Evolutionary conservation across 768 basidiomycete species (phyloP).

Genomic region (Mycena alexandri): DNA sequence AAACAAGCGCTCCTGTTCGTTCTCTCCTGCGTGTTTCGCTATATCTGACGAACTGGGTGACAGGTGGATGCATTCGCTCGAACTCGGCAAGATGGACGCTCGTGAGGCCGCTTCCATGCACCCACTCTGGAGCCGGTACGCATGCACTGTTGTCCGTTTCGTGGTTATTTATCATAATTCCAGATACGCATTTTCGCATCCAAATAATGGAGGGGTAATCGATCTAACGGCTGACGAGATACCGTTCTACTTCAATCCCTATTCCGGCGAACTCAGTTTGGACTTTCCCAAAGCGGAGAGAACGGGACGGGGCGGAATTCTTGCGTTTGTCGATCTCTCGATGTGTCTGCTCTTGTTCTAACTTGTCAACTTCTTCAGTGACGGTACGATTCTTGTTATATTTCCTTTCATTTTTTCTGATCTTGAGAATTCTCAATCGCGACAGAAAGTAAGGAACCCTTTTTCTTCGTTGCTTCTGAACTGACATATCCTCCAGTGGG

Average conservation of each 20-base stretch:
- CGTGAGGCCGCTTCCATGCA: constrained; percentile 84
- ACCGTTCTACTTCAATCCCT: constrained; percentile 90
- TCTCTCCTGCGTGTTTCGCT: neutral
- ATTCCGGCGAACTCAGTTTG: constrained; percentile 90
- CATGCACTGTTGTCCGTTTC: constrained; percentile 27
- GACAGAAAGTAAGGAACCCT: constrained; percentile 17
- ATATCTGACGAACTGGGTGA: constrained; percentile 14
- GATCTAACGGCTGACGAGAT: constrained; percentile 86
- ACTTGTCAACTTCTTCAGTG: neutral
- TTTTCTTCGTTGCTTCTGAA: constrained; percentile 23
- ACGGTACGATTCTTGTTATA: constrained; percentile 35
- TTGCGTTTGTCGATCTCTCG: constrained; percentile 72
- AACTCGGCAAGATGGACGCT: constrained; percentile 79
- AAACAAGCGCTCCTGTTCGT: constrained; percentile 89
- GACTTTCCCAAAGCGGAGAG: constrained; percentile 86
- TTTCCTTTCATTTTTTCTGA: constrained; percentile 1
- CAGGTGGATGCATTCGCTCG: constrained; percentile 94
- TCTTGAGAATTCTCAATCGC: neutral
- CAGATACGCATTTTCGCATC: constrained; percentile 84
- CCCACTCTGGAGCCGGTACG: constrained; percentile 94
- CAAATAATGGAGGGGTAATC: constrained; percentile 65
- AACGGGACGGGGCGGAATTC: constrained; percentile 86
- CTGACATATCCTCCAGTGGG: constrained; percentile 11
- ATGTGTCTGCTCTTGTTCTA: neutral
- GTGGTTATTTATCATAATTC: constrained; percentile 24